A percentile compares a stretch with the other conserved stretches of the same genome.
These are phyloP conservation scores for Musa troglodytarum DNA, from an alignment of 176 grass and related monocot species.

Conservation along the genomic window DNA sequence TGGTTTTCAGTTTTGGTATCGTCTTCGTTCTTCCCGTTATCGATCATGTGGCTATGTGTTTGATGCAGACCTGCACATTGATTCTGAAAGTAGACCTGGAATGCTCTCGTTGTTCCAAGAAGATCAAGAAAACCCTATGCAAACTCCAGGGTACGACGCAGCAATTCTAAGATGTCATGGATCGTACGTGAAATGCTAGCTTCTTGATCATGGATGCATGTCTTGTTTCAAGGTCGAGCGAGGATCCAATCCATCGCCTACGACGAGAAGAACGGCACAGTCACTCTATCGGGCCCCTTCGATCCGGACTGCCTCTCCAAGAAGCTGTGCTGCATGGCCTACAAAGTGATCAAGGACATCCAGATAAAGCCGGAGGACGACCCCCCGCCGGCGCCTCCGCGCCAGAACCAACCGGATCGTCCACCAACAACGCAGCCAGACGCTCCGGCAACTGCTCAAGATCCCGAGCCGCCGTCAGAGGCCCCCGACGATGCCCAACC, in stretches of 20 bases:
- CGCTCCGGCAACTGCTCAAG: too few species aligned
- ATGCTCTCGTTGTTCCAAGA: not conserved
- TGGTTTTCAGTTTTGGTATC: too few species aligned
- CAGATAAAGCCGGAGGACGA: not conserved
- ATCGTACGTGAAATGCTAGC: not conserved
- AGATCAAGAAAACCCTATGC: not conserved
- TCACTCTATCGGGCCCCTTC: not conserved
- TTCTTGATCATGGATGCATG: not conserved
- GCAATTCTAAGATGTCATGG: not conserved
- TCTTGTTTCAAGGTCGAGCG: not conserved
- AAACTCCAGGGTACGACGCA: not conserved
- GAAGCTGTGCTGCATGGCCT: not conserved
- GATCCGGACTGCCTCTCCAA: not conserved
- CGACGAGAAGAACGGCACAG: not conserved
- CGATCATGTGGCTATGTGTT: too few species aligned
- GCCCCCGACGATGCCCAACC: too few species aligned
- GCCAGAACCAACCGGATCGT: not conserved
- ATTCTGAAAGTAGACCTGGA: not conserved
- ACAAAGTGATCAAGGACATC: not conserved
- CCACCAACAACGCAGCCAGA: not conserved
- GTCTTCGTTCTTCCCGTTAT: too few species aligned
- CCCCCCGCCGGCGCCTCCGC: not conserved
- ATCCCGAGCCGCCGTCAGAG: too few species aligned
- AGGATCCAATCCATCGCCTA: not conserved
- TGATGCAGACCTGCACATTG: not conserved